phyloP scores from a whole-genome alignment of 164 flowering plant genomes.

The Berberis thunbergii region DNA sequence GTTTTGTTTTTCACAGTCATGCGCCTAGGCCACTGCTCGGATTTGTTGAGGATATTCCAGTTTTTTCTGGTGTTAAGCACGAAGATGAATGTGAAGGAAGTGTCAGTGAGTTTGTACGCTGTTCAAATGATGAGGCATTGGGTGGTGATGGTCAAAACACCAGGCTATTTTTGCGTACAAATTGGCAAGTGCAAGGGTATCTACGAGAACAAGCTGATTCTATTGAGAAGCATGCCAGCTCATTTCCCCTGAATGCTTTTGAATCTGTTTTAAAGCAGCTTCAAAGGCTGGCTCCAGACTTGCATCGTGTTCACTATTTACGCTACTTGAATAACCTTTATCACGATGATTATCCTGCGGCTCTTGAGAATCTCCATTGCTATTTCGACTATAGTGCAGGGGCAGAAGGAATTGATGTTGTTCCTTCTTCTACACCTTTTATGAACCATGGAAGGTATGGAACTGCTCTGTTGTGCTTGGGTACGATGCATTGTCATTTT shows the following conservation, averaged over 20 bases:
- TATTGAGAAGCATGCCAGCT: constrained; percentile 68
- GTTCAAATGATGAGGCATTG: constrained; percentile 18
- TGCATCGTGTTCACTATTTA: constrained; percentile 86
- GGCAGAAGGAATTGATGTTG: constrained; percentile 55
- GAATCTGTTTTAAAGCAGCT: constrained; percentile 59
- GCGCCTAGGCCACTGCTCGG: constrained; percentile 41
- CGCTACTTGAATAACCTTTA: constrained; percentile 74
- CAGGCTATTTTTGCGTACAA: constrained; percentile 55
- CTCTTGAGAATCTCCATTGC: constrained; percentile 76
- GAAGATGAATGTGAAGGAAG: constrained; percentile 20
- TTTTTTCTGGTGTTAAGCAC: constrained; percentile 18
- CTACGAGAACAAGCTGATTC: constrained; percentile 71
- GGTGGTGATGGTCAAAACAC: constrained; percentile 19
- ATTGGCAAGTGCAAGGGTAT: constrained; percentile 92
- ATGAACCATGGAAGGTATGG: constrained; percentile 63
- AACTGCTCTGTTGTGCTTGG: constrained; percentile 77
- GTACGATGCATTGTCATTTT: constrained; percentile 88
- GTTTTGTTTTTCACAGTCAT: constrained; percentile 58
- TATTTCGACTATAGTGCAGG: constrained; percentile 99
- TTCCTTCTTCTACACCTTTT: constrained; percentile 41
- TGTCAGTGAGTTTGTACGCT: constrained; percentile 9
- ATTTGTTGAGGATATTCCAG: constrained; percentile 45
- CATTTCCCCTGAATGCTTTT: constrained; percentile 57
- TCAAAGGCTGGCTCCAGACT: constrained; percentile 78
- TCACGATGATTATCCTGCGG: constrained; percentile 76